Conservation (phyloP, 495 filamentous ascomycete genomes). For the Xylaria flabelliformis region DNA sequence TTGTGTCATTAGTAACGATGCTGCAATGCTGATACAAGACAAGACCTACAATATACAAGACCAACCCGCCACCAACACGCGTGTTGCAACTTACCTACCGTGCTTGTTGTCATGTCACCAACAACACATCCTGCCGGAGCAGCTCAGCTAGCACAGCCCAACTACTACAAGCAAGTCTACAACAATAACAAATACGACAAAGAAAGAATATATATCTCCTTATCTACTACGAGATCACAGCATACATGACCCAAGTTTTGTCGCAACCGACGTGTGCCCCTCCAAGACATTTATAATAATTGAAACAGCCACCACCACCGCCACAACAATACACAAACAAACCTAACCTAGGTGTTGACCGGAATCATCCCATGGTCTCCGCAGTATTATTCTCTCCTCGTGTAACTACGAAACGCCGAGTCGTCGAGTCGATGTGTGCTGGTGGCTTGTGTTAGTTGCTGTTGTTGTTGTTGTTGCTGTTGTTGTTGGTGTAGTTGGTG, state of each 20-base stretch:
- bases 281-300: not conserved
- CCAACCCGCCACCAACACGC: slow-evolving; percentile 20
- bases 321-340: not conserved
- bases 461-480: not conserved
- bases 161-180: too few relatives aligned
- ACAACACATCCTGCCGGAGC: slow-evolving; percentile 1
- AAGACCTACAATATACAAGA: slow-evolving; percentile 21
- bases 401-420: slow-evolving; percentile 9
- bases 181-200: not conserved
- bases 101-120: slow-evolving; percentile 27
- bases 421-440: slow-evolving; percentile 4
- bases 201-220: not conserved
- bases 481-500: too few relatives aligned
- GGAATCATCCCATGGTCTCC: not conserved
- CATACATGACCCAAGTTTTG: not conserved
- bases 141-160: not conserved
- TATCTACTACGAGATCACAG: not conserved
- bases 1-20: slow-evolving; percentile 26
- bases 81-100: not conserved
- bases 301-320: not conserved
- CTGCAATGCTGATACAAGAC: slow-evolving; percentile 26
- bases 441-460: not conserved
- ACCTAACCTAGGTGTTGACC: not conserved
- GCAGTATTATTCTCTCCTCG: slow-evolving; percentile 1
- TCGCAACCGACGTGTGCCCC: not conserved